Percentiles rank a stretch among this genome's conserved stretches.
Conservation (phyloP, 73 alveolate species). For the Loxodes magnus region DNA sequence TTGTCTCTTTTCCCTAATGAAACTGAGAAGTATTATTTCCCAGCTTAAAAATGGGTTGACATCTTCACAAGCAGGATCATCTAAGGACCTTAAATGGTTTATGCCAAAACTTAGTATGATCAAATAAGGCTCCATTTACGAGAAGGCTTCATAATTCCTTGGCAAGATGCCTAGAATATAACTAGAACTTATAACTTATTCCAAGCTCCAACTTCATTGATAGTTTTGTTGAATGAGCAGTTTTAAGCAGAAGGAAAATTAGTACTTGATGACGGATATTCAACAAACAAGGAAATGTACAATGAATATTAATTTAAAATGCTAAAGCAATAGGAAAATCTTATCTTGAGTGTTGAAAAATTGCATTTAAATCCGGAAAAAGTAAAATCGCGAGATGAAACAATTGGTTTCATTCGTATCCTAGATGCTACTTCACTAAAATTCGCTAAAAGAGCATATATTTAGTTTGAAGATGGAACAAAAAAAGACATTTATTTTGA, state of each 20-base stretch:
- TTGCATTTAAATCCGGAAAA: too few species aligned
- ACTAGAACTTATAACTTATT: neutral
- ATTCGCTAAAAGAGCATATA: too few species aligned
- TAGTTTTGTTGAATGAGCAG: neutral
- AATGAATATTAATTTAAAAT: too few species aligned
- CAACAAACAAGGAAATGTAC: too few species aligned
- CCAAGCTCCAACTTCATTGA: neutral
- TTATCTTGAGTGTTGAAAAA: too few species aligned
- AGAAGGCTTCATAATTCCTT: neutral
- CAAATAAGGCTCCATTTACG: neutral
- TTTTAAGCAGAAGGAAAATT: neutral
- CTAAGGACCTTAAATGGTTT: neutral
- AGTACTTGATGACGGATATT: slow-evolving; percentile 4
- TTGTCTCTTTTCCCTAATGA: slow-evolving; percentile 10
- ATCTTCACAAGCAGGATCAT: neutral
- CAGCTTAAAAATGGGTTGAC: neutral
- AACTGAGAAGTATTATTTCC: slow-evolving; percentile 8
- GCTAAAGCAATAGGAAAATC: too few species aligned
- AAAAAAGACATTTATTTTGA: too few species aligned
- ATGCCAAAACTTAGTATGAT: neutral
- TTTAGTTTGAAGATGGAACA: too few species aligned
- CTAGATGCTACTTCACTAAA: too few species aligned
- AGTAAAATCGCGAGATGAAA: too few species aligned
- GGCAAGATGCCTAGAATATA: neutral
- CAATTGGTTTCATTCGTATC: too few species aligned